Base-by-base conservation (phyloP, 2,329 filamentous ascomycete species). In the Bipolaris sorokiniana region DNA sequence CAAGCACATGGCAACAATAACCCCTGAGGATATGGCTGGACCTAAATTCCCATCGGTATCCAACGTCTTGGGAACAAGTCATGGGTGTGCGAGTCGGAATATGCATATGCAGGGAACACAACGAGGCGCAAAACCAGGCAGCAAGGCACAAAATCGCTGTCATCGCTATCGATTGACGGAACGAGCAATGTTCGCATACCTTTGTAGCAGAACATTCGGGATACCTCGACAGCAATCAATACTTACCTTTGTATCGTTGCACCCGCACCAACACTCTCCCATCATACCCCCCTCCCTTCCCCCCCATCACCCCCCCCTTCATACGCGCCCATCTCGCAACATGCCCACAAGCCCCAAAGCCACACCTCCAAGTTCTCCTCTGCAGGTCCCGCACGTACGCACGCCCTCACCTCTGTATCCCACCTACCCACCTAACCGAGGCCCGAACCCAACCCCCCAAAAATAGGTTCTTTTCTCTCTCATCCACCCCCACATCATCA, bases 401-500 rank as follows among this genome's bases (percentile, higher is more conserved):
- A 28, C 26, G 9, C 26, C 9, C 26, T 22, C 22, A n/a, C 22
- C 22, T 28, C 2, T 10, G 26, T 28, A 28, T 28, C 26, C 7
- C 26, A 9, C 26, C 26, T 3, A 3, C 26, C 26, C 26, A 28
- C 26, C 26, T 28, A 28, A 28, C 26, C 26, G 51, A 48, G 50
- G 54, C 44, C 51, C 23, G 58, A 44, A 54, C 45, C 51, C 55
- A 37, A 37, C 58, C 59, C 63, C 62, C 68, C 63, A 68, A 72
- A 70, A 70, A 72, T 72, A 72, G 68, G 28, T 56, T 46, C 54
- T 33, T 38, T 38, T 10, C 16, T 36, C 23, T 13, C 7, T 48
- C 33, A 7, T 6, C 15, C 11, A 56, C 57, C 51, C 23, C 23
- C 23, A 26, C 23, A 26, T 26, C 23, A 26, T 26, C 23, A 26